These are phyloP conservation scores for Leucocoprinus birnbaumii DNA, from an alignment of 768 basidiomycete species.

Conservation along the genomic window DNA sequence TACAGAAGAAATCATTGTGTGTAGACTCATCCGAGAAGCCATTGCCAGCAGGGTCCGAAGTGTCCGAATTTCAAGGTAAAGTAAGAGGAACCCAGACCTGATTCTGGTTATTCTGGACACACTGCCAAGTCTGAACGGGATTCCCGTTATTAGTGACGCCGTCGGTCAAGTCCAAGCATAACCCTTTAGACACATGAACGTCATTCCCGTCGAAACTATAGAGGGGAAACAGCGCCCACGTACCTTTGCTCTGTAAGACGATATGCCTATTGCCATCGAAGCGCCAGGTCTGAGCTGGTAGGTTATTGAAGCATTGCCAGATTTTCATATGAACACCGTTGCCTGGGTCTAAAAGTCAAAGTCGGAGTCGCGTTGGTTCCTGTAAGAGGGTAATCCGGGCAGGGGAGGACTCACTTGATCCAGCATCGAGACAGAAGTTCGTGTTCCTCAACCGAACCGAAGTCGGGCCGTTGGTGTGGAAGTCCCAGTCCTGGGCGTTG, in stretches of 20 bases:
- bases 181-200: conserved; percentile 2
- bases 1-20: no score
- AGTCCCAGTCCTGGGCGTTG: conserved; percentile 23
- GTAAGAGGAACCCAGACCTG: conserved; percentile 14
- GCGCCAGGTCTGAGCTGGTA: conserved; percentile 23
- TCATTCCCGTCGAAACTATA: neutral
- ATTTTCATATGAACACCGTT: conserved; percentile 26
- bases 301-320: conserved; percentile 24
- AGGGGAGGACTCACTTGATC: conserved; percentile 22
- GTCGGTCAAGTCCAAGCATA: conserved; percentile 18
- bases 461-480: conserved; percentile 20
- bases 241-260: conserved; percentile 17
- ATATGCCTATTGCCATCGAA: conserved; percentile 24
- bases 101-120: conserved; percentile 15
- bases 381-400: conserved; percentile 11
- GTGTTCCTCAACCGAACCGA: neutral
- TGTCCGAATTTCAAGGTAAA: no score
- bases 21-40: no score
- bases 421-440: conserved; percentile 33
- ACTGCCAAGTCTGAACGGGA: conserved; percentile 16
- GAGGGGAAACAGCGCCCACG: no score
- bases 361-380: conserved; percentile 28
- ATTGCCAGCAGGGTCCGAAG: no score
- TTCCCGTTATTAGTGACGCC: conserved; percentile 15
- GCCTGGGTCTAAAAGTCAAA: conserved; percentile 20